phyloP scores from a whole-genome alignment of 2,329 filamentous ascomycete genomes.

The Colletotrichum coccodes region DNA sequence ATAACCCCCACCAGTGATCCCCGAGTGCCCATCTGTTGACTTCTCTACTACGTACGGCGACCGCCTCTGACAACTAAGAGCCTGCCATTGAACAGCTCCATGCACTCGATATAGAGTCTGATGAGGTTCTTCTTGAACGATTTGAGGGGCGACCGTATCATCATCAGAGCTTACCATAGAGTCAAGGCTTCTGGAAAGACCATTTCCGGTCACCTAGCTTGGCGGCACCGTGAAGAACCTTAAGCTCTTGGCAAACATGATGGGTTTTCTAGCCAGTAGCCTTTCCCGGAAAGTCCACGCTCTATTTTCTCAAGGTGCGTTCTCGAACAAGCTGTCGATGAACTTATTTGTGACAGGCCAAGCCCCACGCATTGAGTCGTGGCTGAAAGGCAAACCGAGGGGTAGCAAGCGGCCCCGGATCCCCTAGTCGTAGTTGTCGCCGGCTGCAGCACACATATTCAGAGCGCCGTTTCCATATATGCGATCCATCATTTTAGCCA shows the following conservation, averaged over 20 bases:
- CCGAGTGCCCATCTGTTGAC: no score
- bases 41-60: no score
- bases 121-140: not conserved
- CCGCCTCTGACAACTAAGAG: not conserved
- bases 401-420: not conserved
- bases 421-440: not conserved
- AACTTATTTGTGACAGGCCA: not conserved
- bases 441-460: not conserved
- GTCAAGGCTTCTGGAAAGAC: no score
- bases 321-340: no score
- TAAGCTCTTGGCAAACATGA: no score
- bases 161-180: not conserved
- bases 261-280: no score
- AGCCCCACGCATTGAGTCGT: not conserved
- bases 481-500: not conserved
- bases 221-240: no score
- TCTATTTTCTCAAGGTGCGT: no score
- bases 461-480: not conserved
- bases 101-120: not conserved
- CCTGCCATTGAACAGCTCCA: not conserved
- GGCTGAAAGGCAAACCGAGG: not conserved
- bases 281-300: no score
- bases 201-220: no score
- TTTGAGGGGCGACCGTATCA: not conserved
- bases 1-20: no score